Evolutionary conservation across 768 basidiomycete species (phyloP), one percentile per base, ranked within the genome.

Genomic region (Ramaria rubella): DNA sequence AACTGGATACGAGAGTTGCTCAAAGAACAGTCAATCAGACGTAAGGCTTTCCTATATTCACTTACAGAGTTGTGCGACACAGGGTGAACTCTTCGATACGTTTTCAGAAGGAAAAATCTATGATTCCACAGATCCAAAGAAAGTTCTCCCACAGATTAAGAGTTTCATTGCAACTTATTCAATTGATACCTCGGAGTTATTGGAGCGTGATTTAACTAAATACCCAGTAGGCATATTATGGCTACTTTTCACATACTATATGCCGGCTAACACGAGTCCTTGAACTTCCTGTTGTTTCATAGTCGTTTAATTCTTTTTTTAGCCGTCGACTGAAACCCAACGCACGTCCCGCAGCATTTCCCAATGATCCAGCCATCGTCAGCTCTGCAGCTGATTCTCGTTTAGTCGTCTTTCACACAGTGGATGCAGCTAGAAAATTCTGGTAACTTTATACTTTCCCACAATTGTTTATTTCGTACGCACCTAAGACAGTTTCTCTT

Each of bases 371-470:
- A 0, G 61, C 64, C 4, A 75, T 76, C 31, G 69, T 91, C 38
- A 80, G 81, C 63, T 82, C 80, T 9, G 81, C 82, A 0, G 89
- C 90, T 0, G 90, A 93, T 62, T 86, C 80, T 60, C 73, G 90
- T 11, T 65, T 93, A 55, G 85, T 82, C 2, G 88, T 89, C 1
- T 91, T 80, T 65, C 71, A 74, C 12, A 75, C 75, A 6, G 67
- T 85, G 1, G 74, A 77, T 24, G 67, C 79, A 1, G 88, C 90
- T 1, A 77, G 77, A 64, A 68, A 81, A 65, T 79, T 90, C 63
- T 92, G 90, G 89, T 83, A 61, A 33, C 72, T 64, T 1, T 26
- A 30, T 1, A 38, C 34, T 36, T n/a, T 12, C 29, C 38, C 24
- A 48, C 36, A 29, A 55, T 4, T 38, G 49, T 1, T 26, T 54